Conservation (phyloP, 495 filamentous ascomycete species). For the Rhypophila decipiens region DNA sequence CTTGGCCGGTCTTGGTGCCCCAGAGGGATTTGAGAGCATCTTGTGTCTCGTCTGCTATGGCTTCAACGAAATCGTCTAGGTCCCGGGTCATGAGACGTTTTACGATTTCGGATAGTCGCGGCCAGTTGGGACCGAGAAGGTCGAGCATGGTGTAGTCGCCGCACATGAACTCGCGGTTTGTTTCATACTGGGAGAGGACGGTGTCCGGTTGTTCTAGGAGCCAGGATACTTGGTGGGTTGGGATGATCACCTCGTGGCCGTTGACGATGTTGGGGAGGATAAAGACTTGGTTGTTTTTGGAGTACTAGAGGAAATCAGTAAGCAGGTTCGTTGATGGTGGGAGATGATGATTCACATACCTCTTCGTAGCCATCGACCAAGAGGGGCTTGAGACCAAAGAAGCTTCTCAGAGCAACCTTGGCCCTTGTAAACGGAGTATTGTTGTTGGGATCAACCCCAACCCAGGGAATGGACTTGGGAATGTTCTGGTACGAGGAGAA, state of each 20-base stretch:
- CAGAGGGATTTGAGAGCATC: slow-evolving; percentile 25
- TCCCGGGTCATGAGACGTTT: slow-evolving; percentile 29
- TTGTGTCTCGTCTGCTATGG: slow-evolving; percentile 34
- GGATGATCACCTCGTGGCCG: slow-evolving; percentile 37
- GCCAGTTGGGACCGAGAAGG: slow-evolving; percentile 16
- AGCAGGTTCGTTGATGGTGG: no score
- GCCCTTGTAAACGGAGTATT: background rate
- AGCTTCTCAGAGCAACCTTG: background rate
- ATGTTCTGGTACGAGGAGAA: slow-evolving; percentile 8
- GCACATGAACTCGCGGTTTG: slow-evolving; percentile 31
- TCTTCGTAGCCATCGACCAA: slow-evolving; percentile 4
- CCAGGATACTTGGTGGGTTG: slow-evolving; percentile 31
- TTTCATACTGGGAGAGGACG: slow-evolving; percentile 27
- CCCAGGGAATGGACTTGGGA: slow-evolving; percentile 1
- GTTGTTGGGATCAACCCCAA: background rate
- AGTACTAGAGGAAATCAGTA: slow-evolving; percentile 22
- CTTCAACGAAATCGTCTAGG: slow-evolving; percentile 21
- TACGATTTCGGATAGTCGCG: slow-evolving; percentile 27
- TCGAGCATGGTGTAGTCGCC: slow-evolving; percentile 33
- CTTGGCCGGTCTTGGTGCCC: slow-evolving; percentile 24
- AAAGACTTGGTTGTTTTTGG: slow-evolving; percentile 28
- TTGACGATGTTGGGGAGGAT: slow-evolving; percentile 35
- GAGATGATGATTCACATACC: no score
- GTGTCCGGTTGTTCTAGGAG: slow-evolving; percentile 36
- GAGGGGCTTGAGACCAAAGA: background rate